Conservation (phyloP, 257 asterid genomes). For the Knoxia roxburghii region DNA sequence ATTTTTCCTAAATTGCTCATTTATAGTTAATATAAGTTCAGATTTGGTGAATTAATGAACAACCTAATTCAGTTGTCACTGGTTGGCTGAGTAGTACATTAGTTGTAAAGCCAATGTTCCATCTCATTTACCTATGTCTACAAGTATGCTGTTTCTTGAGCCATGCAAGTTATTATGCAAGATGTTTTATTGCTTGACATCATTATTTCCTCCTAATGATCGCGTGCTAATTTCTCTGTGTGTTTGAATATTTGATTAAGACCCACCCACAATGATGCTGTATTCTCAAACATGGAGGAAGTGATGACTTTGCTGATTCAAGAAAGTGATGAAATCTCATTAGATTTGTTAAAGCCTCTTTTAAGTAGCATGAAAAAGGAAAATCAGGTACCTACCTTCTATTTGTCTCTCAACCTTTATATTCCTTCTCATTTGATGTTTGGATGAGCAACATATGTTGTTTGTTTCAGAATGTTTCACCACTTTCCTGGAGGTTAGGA, state of each 20-base stretch:
- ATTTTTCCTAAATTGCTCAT: too few relatives aligned
- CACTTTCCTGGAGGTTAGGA: constrained; percentile 31
- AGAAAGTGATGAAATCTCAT: constrained; percentile 29
- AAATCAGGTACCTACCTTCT: constrained; percentile 26
- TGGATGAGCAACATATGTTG: constrained; percentile 1
- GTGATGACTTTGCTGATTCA: constrained; percentile 30
- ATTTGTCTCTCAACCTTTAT: neutral
- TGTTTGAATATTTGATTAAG: too few relatives aligned
- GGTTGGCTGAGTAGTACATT: too few relatives aligned
- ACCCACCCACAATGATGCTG: too few relatives aligned
- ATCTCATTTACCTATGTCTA: too few relatives aligned
- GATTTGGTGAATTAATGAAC: too few relatives aligned
- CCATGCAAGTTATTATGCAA: neutral
- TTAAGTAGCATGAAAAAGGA: constrained; percentile 26
- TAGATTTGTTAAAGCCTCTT: constrained; percentile 29
- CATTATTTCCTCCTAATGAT: neutral
- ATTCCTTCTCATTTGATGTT: neutral
- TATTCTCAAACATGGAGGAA: constrained; percentile 30
- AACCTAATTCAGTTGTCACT: too few relatives aligned
- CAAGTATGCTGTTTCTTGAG: too few relatives aligned
- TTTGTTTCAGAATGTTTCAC: too few relatives aligned
- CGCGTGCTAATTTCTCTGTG: constrained; percentile 2
- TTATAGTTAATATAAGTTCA: too few relatives aligned
- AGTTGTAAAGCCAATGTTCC: too few relatives aligned
- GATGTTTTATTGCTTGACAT: neutral